Conservation (phyloP, 2,329 filamentous ascomycete genomes). For the Pseudopithomyces chartarum region DNA sequence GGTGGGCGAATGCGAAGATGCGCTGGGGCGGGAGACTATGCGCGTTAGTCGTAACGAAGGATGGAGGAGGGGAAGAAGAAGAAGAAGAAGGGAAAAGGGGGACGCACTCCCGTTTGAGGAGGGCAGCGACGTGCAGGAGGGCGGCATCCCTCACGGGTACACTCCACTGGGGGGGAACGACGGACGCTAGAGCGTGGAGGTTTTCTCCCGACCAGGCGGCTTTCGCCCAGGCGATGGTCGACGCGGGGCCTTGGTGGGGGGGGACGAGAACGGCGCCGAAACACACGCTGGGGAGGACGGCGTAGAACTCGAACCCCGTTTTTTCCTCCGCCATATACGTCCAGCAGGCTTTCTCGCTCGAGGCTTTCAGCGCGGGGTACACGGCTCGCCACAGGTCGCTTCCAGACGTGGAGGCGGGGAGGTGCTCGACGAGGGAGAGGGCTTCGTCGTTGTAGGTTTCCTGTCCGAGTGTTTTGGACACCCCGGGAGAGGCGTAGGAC, state of each 20-base stretch:
- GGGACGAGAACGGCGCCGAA: constrained; percentile 44
- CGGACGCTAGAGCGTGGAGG: constrained; percentile 56
- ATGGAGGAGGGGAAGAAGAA: no score
- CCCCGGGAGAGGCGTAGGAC: constrained; percentile 40
- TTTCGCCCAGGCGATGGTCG: constrained; percentile 33
- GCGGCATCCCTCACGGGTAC: constrained; percentile 42
- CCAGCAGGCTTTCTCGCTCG: constrained; percentile 54
- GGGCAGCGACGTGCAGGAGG: constrained; percentile 58
- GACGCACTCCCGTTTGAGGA: no score
- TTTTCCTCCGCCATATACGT: constrained; percentile 52
- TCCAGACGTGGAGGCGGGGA: constrained; percentile 21
- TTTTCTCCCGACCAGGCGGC: constrained; percentile 28
- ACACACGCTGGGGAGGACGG: constrained; percentile 42
- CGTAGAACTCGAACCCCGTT: constrained; percentile 52
- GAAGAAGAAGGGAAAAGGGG: no score
- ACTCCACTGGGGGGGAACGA: constrained; percentile 27
- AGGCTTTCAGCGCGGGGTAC: constrained; percentile 55
- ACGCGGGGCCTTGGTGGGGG: constrained; percentile 38
- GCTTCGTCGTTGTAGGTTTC: constrained; percentile 47
- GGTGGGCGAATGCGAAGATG: constrained; percentile 59
- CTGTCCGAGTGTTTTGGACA: constrained; percentile 36
- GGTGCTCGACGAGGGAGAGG: constrained; percentile 40
- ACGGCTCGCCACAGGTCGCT: constrained; percentile 35
- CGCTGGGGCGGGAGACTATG: constrained; percentile 54
- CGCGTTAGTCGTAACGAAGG: no score